Evolutionary conservation across 371 early-diverging fungal species (phyloP), one percentile per base, ranked within the genome.

Genomic region (Mortierella sp.): DNA sequence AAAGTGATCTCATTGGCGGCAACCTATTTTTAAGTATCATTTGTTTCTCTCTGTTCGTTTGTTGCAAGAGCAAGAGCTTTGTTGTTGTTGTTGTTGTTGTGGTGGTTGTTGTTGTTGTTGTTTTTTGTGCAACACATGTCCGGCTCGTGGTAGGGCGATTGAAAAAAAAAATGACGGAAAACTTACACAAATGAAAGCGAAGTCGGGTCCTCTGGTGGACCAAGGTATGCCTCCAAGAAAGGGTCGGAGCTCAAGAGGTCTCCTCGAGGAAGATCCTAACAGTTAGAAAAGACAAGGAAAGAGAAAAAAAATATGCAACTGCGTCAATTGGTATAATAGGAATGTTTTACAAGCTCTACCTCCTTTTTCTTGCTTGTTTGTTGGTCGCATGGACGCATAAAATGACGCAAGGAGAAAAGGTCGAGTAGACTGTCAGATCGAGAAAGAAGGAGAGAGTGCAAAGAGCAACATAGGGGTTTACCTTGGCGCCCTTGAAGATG

Each of bases 221-320:
- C 78, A 26, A 79, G 71, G 46, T 78, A 82, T 6, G 76, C 82
- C 73, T 82, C 82, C 19, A 82, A 73, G 69, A 78, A 82, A 14
- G 82, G 82, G 44, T 82, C 82, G 26, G 82, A 82, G 28, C 75
- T 75, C 11, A 82, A 67, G 37, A 82, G 50, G 51, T 82, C 79
- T 43, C 73, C 82, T 11, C 82, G 75, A 31, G 79, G 73, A 16
- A 82, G 74, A 10, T 73, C 79, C 82, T 82, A 71, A 8, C 40
- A 21, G 53, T 24, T 59, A 28, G 19, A 51, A 14, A 51, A 13
- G 19, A 51, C 0, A 51, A 13, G 13, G 3, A 51, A 51, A 0
- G 19, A 51, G 21, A 53, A 24, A 53, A n/a, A n/a, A n/a, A n/a
- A n/a, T n/a, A 37, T 54, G 70, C 21, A 44, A n/a, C 16, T 19